Base-by-base conservation (phyloP, 345 rosid genomes). In the Eucalyptus tenuipes region DNA sequence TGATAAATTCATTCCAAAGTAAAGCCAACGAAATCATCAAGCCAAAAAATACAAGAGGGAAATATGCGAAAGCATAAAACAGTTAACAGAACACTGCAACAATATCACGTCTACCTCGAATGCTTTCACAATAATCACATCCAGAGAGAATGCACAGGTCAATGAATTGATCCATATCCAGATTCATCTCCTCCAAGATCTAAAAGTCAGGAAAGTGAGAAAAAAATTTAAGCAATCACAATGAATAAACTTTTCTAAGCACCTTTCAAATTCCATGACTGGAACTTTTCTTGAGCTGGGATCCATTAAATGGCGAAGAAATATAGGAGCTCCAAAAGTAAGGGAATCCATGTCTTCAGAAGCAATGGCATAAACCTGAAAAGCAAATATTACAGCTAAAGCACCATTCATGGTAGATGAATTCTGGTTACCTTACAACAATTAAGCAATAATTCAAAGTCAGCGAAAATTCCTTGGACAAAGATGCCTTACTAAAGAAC, bases 271-370 rank as follows among this genome's bases (percentile, higher is more conserved):
- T 93, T 97, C 99, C 98, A 96, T 95, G 90, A 97, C 97, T 11
- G 96, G 98, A 86, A 94, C 87, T 91, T 97, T 96, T 95, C 96
- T 95, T 86, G 99, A 96, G 92, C 96, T 95, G 87, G 99, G 98
- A 92, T 95, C 96, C 98, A 97, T 97, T 90, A 97, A 92, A 93
- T 96, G 99, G 88, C 98, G 96, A 87, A 97, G 97, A 94, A 97
- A 96, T 68, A 90, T 95, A 86, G 98, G 93, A 92, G 99, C 97
- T 86, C 99, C 98, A 91, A 96, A 96, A 47, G 99, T 96, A 86
- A 96, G 93, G 87, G 99, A 97, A 88, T 96, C 99, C 99, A 97
- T 97, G 88, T 97, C 99, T 93, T 97, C 99, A 81, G 97, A 97
- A 90, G 99, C 98, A 88, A 97, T 98, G 37, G 95, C 99, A 89